phyloP scores from a whole-genome alignment of 2,329 filamentous ascomycete genomes.

The Chaetomium sp. region DNA sequence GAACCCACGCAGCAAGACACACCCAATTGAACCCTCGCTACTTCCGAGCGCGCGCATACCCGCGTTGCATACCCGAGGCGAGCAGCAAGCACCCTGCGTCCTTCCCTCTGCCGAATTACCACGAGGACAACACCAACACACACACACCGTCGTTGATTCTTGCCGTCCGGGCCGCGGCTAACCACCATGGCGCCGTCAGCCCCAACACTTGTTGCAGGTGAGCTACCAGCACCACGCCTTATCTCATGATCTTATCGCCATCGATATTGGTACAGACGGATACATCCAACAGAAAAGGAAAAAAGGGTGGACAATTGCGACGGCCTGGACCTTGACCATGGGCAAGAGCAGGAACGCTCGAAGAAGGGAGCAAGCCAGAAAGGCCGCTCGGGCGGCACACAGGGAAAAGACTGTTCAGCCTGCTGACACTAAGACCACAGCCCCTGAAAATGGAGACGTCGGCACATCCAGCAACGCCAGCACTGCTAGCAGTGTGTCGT shows the following conservation, averaged over 20 bases:
- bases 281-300: background rate
- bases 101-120: background rate
- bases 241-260: too few species aligned
- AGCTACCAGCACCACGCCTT: background rate
- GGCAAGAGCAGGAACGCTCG: constrained; percentile 4
- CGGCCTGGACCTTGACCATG: background rate
- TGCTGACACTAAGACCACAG: constrained; percentile 4
- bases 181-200: background rate
- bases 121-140: too few species aligned
- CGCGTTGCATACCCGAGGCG: too few species aligned
- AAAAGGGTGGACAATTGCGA: background rate
- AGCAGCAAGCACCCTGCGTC: background rate
- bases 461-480: background rate
- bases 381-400: background rate
- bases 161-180: background rate
- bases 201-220: constrained; percentile 7
- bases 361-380: constrained; percentile 9
- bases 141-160: background rate
- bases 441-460: background rate
- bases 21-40: background rate
- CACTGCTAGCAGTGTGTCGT: background rate
- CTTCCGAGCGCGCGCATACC: background rate
- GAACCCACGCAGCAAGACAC: too few species aligned
- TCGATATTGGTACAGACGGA: background rate
- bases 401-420: background rate